These are phyloP conservation scores for Fraxinus cuspidata DNA, from an alignment of 257 asterid genomes.

Conservation along the genomic window DNA sequence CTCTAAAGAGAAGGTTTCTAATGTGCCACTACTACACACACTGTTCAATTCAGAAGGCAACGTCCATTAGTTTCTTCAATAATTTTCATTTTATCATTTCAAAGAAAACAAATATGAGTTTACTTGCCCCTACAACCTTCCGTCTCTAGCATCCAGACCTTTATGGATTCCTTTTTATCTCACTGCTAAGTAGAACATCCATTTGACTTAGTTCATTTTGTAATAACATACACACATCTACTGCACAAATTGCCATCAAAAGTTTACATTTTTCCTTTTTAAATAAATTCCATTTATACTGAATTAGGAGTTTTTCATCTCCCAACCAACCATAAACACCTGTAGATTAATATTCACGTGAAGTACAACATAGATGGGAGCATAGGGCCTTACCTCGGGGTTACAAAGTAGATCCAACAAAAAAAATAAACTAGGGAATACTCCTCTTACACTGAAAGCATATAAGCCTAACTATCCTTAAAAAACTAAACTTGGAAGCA, in stretches of 20 bases:
- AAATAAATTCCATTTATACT: neutral
- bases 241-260: neutral
- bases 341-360: neutral
- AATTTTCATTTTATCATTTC: too few species aligned
- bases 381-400: neutral
- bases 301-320: neutral
- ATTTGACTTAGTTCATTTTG: too few species aligned
- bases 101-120: too few species aligned
- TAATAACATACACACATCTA: too few species aligned
- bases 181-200: too few species aligned
- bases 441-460: neutral
- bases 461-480: neutral
- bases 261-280: neutral
- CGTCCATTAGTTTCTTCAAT: neutral
- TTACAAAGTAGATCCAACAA: neutral
- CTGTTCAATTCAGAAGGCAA: neutral
- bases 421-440: neutral
- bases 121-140: too few species aligned
- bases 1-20: neutral
- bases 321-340: neutral
- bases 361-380: neutral
- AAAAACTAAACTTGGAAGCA: neutral
- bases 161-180: too few species aligned
- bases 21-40: neutral
- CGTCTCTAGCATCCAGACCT: too few species aligned